A percentile compares a stretch with the other conserved stretches of the same genome.
phyloP scores from a whole-genome alignment of 2,329 filamentous ascomycete species.

The Colletotrichum zoysiae region DNA sequence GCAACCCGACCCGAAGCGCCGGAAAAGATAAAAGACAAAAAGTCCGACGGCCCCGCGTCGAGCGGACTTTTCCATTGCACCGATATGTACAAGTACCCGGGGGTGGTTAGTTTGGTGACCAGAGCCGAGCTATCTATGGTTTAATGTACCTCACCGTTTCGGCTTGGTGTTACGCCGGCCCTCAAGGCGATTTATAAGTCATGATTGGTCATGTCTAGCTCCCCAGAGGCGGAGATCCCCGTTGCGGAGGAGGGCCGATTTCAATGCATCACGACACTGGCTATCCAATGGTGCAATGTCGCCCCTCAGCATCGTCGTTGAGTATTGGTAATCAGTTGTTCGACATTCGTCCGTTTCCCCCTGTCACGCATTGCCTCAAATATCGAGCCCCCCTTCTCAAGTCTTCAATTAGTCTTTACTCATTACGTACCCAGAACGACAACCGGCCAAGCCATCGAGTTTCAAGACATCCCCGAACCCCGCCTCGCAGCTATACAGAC shows the following conservation, averaged over 20 bases:
- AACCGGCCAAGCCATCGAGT: neutral
- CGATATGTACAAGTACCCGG: neutral
- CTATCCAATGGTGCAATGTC: constrained; percentile 15
- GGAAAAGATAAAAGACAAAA: neutral
- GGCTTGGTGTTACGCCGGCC: neutral
- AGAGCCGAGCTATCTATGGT: neutral
- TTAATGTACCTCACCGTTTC: neutral
- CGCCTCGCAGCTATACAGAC: too few species aligned
- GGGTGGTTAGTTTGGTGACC: neutral
- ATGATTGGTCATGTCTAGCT: too few species aligned
- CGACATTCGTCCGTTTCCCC: too few species aligned
- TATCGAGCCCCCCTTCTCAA: neutral
- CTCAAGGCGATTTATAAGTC: constrained; percentile 18
- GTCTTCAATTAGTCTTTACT: too few species aligned
- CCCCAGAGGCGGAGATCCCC: neutral
- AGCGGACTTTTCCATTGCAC: neutral
- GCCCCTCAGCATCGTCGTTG: neutral
- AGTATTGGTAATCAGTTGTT: constrained; percentile 30
- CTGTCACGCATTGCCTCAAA: neutral
- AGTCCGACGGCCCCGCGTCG: neutral
- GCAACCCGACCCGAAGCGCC: neutral
- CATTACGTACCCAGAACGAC: too few species aligned
- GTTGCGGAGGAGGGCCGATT: neutral
- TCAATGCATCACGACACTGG: constrained; percentile 29
- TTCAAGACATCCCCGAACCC: neutral